Conservation (phyloP, 306 rosid genomes). For the Fragaria ananassa region DNA sequence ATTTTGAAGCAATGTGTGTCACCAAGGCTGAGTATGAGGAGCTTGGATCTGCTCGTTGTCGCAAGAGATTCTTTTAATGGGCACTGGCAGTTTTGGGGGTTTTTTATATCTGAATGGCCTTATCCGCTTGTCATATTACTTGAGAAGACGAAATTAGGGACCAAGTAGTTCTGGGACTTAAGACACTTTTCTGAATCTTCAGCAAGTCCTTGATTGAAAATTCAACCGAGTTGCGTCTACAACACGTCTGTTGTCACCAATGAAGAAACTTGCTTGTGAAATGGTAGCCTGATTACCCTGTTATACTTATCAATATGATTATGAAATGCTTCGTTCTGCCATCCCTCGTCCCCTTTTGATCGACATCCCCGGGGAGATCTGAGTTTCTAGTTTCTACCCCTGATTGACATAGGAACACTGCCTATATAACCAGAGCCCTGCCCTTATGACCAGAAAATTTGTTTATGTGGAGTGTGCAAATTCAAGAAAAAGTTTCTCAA, state of each 20-base stretch:
- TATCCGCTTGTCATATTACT: slow-evolving; percentile 6
- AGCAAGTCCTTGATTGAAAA: neutral
- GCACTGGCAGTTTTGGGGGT: slow-evolving; percentile 10
- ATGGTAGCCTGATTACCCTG: neutral
- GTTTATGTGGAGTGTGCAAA: neutral
- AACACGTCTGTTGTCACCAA: neutral
- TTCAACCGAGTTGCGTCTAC: neutral
- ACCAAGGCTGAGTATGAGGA: slow-evolving; percentile 96
- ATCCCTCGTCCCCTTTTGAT: neutral
- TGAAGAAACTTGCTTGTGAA: neutral
- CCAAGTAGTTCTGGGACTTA: neutral
- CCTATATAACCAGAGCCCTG: neutral
- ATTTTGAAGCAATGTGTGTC: slow-evolving; percentile 89
- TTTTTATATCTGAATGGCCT: neutral
- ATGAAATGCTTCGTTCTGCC: slow-evolving; percentile 5
- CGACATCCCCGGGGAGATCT: neutral
- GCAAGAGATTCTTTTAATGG: slow-evolving; percentile 74
- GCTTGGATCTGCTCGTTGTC: slow-evolving; percentile 95
- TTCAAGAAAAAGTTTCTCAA: neutral
- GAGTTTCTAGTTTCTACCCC: neutral
- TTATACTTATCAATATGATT: slow-evolving; percentile 11
- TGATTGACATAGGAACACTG: neutral
- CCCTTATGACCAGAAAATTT: neutral
- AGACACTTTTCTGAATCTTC: neutral
- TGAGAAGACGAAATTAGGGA: neutral